Evolutionary conservation across 805 yeast species (phyloP).

Genomic region (Candida quercuum): DNA sequence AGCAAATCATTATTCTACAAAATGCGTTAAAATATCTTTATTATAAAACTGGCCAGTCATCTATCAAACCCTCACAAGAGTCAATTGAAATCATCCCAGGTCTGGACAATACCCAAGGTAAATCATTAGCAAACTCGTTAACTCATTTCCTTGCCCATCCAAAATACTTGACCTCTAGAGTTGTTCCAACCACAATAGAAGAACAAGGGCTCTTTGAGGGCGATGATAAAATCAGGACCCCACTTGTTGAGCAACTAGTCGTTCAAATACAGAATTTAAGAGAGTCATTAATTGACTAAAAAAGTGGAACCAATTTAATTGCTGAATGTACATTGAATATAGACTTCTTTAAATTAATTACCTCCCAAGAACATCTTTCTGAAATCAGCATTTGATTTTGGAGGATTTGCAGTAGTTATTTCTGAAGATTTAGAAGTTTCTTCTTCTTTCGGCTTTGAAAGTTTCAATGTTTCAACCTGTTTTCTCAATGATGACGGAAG

Average conservation of each 20-base stretch:
- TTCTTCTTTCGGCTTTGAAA: not conserved
- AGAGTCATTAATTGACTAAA: slow-evolving; percentile 25
- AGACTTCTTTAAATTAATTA: no score
- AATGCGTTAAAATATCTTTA: slow-evolving; percentile 50
- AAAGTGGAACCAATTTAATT: not conserved
- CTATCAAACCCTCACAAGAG: slow-evolving; percentile 16
- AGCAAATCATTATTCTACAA: slow-evolving; percentile 61
- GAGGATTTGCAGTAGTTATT: not conserved
- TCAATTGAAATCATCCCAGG: slow-evolving; percentile 44
- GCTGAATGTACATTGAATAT: slow-evolving; percentile 1
- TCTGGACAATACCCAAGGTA: slow-evolving; percentile 51
- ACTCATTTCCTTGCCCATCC: slow-evolving; percentile 82
- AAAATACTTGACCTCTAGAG: slow-evolving; percentile 67
- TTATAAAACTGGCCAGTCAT: slow-evolving; percentile 40
- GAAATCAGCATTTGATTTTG: slow-evolving; percentile 21
- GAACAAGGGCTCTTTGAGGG: slow-evolving; percentile 55
- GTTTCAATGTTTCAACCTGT: not conserved
- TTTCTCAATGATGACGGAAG: not conserved
- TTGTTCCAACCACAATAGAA: slow-evolving; percentile 56
- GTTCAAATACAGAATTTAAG: slow-evolving; percentile 50
- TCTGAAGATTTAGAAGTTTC: no score
- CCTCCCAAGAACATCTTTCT: slow-evolving; percentile 20
- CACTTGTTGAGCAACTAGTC: slow-evolving; percentile 41
- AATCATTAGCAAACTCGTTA: slow-evolving; percentile 54
- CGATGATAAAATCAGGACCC: slow-evolving; percentile 35